Conservation (phyloP, 2,329 filamentous ascomycete species). For the Calonectria henricotiae region DNA sequence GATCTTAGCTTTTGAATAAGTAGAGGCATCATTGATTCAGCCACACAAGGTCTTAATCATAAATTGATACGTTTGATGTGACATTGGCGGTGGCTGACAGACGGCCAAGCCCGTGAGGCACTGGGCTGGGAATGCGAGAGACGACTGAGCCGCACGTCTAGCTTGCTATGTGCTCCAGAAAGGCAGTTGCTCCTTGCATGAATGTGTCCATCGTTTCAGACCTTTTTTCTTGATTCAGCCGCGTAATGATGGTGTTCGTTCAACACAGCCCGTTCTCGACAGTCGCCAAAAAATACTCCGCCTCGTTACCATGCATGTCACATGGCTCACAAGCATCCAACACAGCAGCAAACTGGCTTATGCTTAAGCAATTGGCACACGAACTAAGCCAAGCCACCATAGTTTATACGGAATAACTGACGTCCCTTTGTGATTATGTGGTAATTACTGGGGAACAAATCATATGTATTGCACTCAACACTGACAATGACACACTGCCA, state of each 20-base stretch:
- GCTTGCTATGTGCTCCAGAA: background rate
- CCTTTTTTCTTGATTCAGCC: background rate
- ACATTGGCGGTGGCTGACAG: background rate
- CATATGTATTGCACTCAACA: background rate
- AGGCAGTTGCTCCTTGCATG: background rate
- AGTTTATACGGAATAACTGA: background rate
- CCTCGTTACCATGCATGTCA: background rate
- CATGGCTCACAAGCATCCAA: background rate
- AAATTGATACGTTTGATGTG: background rate
- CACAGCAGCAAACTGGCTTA: background rate
- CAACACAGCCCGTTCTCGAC: background rate
- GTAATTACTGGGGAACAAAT: too few species aligned
- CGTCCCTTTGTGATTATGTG: background rate
- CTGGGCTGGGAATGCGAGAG: background rate
- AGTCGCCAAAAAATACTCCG: too few species aligned
- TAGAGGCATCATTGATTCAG: background rate
- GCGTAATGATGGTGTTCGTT: background rate
- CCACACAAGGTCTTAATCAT: background rate
- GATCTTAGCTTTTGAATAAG: constrained; percentile 5
- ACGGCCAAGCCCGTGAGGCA: background rate
- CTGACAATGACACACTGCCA: background rate
- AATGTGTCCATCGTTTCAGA: background rate
- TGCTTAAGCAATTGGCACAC: background rate
- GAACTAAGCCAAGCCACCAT: constrained; percentile 1
- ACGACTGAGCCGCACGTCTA: background rate